Conservation (phyloP, 805 yeast species). For the Dipodascus albidus region DNA sequence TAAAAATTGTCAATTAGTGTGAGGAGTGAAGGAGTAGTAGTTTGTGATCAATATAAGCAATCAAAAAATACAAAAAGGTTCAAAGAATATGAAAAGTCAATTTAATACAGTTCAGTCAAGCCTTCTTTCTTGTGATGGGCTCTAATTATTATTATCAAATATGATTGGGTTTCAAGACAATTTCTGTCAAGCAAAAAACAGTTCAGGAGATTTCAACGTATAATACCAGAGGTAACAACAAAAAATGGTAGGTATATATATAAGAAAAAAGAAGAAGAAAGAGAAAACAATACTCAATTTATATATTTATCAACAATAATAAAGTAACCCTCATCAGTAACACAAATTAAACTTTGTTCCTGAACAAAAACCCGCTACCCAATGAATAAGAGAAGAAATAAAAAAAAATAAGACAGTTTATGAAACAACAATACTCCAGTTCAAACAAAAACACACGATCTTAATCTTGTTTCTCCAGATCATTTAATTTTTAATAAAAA, state of each 20-base stretch:
- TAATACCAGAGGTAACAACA: not conserved
- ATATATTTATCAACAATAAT: not conserved
- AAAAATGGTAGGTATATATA: not conserved
- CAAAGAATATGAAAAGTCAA: too few relatives aligned
- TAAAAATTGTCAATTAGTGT: too few relatives aligned
- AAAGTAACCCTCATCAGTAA: not conserved
- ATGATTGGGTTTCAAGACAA: too few relatives aligned
- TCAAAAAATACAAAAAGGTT: too few relatives aligned
- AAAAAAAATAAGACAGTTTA: not conserved
- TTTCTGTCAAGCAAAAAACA: not conserved
- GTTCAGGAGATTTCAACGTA: not conserved
- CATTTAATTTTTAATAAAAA: conserved; percentile 34
- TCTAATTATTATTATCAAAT: too few relatives aligned
- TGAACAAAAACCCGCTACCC: not conserved
- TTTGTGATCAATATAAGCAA: too few relatives aligned
- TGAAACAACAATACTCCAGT: conserved; percentile 1
- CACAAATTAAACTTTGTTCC: conserved; percentile 1
- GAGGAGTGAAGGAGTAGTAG: too few relatives aligned
- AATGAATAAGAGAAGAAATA: not conserved
- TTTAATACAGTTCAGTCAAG: too few relatives aligned
- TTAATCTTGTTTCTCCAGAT: not conserved
- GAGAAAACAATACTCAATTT: not conserved
- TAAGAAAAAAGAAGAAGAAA: not conserved
- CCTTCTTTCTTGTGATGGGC: too few relatives aligned
- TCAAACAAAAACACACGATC: not conserved